Evolutionary conservation across 441 rosid species (phyloP).

Genomic region (Mallotus japonicus): DNA sequence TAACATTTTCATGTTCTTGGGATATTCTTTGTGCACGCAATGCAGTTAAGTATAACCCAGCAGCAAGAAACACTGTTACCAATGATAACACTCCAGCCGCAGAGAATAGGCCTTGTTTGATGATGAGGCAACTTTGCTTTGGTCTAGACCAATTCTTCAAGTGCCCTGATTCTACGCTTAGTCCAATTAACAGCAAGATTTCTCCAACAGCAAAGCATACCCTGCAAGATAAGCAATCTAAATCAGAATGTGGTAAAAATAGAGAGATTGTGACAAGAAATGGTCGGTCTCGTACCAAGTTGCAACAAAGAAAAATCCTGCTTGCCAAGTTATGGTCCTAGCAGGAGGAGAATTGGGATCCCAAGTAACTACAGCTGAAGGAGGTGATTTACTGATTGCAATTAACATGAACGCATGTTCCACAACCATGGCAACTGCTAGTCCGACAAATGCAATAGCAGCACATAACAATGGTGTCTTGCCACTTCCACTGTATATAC

Average conservation of each 20-base stretch:
- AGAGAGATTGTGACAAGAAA: too few relatives aligned
- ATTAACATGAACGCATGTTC: conserved; percentile 64
- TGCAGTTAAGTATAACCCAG: conserved; percentile 64
- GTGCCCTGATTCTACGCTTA: conserved; percentile 93
- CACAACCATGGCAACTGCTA: conserved; percentile 67
- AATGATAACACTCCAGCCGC: conserved; percentile 74
- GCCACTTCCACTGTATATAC: conserved; percentile 75
- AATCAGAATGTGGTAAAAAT: too few relatives aligned
- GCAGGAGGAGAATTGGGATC: conserved; percentile 42
- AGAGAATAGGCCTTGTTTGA: conserved; percentile 69
- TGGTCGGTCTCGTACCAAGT: conserved; percentile 51
- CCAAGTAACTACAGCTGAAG: conserved; percentile 45
- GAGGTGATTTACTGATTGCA: conserved; percentile 64
- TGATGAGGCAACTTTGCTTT: conserved; percentile 56
- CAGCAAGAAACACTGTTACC: conserved; percentile 60
- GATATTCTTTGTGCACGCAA: conserved; percentile 57
- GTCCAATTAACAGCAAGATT: conserved; percentile 64
- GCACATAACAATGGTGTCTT: conserved; percentile 70
- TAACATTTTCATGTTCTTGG: conserved; percentile 44
- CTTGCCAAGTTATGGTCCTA: conserved; percentile 56
- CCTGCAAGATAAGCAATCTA: conserved; percentile 37
- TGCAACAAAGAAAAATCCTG: conserved; percentile 68
- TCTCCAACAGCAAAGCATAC: conserved; percentile 76
- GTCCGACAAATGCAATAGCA: conserved; percentile 53
- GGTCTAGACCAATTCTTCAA: conserved; percentile 71